Base-by-base conservation (phyloP, 352 stramenopile species). In the Lagenidium sp. region DNA sequence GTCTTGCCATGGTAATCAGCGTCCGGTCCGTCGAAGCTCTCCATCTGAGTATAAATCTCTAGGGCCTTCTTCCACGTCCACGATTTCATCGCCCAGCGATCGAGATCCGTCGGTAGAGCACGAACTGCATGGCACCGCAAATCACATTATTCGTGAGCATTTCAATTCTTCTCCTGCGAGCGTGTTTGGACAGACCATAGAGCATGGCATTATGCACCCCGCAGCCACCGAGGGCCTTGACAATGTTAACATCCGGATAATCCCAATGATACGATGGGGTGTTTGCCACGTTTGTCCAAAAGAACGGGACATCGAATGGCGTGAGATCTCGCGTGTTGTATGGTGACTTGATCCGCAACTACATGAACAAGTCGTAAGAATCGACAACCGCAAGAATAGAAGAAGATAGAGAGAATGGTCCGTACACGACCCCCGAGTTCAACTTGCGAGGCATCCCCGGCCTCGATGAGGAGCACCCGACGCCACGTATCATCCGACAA, bases 171-270 rank as follows among this genome's bases (percentile, higher is more conserved):
- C n/a, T 47, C 6, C 28, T 22, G 30, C 30, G 8, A n/a, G 29
- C 21, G 4, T 47, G 50, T 26, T 23, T 15, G 8, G n/a, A 10
- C 25, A 11, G 47, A 88, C 75, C 69, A 32, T 96, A 95, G 15
- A 96, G 73, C 86, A 95, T 95, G 16, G 86, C 86, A 40, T 96
- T 96, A 50, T 95, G 80, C 26, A 94, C 85, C 6, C 86, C 86
- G 50, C 78, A 94, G 25, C 85, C 85, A 12, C 86, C 86, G 15
- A 96, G 53, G 11, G 73, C 77, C 41, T 90, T 89, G 22, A 77
- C 83, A 13, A 96, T 57, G 37, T 94, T 82, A 41, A 85, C 77
- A 29, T 82, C 77, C 11, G 73, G 71, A 30, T 90, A 85, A 26
- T 80, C 59, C 78, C 78, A 94, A 42, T 92, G 81, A 30, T 82